A percentile compares a stretch with the other conserved stretches of the same genome.
phyloP scores from a whole-genome alignment of 2,329 filamentous ascomycete genomes.

The Dactylellina leptospora region DNA sequence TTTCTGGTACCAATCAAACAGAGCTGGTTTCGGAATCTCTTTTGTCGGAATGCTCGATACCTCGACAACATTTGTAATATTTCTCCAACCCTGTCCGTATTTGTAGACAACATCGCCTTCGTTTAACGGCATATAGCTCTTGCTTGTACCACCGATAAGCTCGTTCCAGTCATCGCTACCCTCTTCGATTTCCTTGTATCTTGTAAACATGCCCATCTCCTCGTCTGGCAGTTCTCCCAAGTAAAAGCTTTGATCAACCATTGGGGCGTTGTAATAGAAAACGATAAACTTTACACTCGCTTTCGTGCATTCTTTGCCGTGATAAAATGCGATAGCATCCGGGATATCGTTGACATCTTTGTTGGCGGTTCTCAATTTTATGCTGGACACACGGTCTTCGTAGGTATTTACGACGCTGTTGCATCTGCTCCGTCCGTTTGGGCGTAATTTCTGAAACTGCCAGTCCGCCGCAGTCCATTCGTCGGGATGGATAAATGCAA shows the following conservation, averaged over 20 bases:
- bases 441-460: not conserved
- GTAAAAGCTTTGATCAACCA: conserved; percentile 4
- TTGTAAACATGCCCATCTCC: not conserved
- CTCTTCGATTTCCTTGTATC: conserved; percentile 12
- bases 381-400: not conserved
- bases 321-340: conserved; percentile 25
- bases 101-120: conserved; percentile 23
- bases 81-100: not conserved
- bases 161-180: conserved; percentile 1
- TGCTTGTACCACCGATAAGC: not conserved
- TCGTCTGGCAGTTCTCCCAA: not conserved
- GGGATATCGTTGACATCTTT: conserved; percentile 9
- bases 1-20: conserved; percentile 1
- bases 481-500: conserved; percentile 7
- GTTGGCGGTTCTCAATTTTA: conserved; percentile 2
- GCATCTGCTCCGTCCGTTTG: not conserved
- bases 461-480: not conserved
- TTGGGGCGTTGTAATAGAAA: conserved; percentile 9
- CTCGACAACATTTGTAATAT: conserved; percentile 1
- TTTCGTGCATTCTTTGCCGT: conserved; percentile 1
- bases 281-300: not conserved
- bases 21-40: not conserved
- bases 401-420: not conserved
- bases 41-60: not conserved
- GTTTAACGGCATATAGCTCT: not conserved